Conservation (phyloP, 2,329 filamentous ascomycete genomes). For the Tetracladium maxilliforme region DNA sequence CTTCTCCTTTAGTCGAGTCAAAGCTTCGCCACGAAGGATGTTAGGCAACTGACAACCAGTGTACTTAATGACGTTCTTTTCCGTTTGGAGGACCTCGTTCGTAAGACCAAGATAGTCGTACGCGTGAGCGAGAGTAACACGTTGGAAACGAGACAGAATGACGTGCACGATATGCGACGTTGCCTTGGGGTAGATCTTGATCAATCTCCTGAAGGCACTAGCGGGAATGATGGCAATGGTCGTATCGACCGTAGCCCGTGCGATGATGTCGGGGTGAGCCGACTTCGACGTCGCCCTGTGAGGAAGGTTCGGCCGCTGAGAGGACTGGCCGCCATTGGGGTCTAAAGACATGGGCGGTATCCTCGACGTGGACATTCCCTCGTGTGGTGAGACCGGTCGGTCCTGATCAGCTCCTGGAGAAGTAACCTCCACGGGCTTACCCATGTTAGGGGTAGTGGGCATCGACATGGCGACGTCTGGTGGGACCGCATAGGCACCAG, state of each 20-base stretch:
- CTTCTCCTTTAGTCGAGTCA: constrained; percentile 82
- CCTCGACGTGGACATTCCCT: too few species aligned
- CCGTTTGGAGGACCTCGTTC: constrained; percentile 80
- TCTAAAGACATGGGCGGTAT: too few species aligned
- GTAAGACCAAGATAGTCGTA: constrained; percentile 90
- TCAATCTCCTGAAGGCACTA: constrained; percentile 84
- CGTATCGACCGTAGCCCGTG: constrained; percentile 88
- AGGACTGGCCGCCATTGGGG: too few species aligned
- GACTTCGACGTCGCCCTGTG: constrained; percentile 48
- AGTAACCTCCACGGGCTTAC: too few species aligned
- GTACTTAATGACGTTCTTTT: constrained; percentile 86
- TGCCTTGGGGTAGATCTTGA: constrained; percentile 87
- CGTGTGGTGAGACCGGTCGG: too few species aligned
- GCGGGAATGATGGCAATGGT: constrained; percentile 98
- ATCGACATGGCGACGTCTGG: constrained; percentile 19
- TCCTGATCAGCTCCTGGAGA: too few species aligned
- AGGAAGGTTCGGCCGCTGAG: too few species aligned
- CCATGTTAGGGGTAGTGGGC: constrained; percentile 21
- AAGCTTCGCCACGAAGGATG: constrained; percentile 67
- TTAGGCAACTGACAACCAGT: constrained; percentile 87
- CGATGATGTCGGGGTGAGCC: constrained; percentile 91
- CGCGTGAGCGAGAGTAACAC: constrained; percentile 87
- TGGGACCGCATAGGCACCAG: too few species aligned
- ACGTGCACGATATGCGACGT: constrained; percentile 97
- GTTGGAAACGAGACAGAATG: constrained; percentile 83